phyloP scores from a whole-genome alignment of 352 stramenopile species.

The Phytophthora europaea region DNA sequence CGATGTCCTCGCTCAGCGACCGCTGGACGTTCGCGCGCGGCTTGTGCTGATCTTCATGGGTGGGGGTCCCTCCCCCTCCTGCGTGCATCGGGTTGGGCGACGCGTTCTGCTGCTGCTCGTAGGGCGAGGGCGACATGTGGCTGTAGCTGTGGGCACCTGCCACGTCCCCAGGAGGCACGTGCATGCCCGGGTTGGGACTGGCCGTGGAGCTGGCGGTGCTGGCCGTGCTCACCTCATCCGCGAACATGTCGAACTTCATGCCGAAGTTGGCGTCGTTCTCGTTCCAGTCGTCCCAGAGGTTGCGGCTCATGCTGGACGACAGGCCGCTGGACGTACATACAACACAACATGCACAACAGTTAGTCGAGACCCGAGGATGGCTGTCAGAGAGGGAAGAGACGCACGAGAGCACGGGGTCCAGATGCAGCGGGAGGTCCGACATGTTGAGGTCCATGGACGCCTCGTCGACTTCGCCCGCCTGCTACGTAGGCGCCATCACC shows the following conservation, averaged over 20 bases:
- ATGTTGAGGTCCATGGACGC: slow-evolving; percentile 60
- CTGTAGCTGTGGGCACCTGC: background rate
- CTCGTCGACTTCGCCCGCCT: slow-evolving; percentile 41
- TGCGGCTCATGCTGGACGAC: slow-evolving; percentile 84
- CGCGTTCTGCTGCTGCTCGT: slow-evolving; percentile 36
- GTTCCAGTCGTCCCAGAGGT: slow-evolving; percentile 92
- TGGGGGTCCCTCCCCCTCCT: slow-evolving; percentile 1
- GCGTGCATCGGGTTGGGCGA: slow-evolving; percentile 16
- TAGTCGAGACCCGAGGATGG: background rate
- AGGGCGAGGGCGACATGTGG: slow-evolving; percentile 6
- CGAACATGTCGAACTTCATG: slow-evolving; percentile 82
- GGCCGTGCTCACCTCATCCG: slow-evolving; percentile 47
- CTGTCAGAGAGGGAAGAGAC: slow-evolving; percentile 1
- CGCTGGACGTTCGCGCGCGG: slow-evolving; percentile 56
- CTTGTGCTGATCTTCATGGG: slow-evolving; percentile 28
- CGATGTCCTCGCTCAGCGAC: slow-evolving; percentile 83
- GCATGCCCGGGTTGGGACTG: slow-evolving; percentile 31
- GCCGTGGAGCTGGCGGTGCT: slow-evolving; percentile 39
- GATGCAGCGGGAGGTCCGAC: slow-evolving; percentile 59
- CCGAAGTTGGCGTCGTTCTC: slow-evolving; percentile 75
- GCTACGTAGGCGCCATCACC: background rate
- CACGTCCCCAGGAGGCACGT: slow-evolving; percentile 15
- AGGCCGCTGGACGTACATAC: slow-evolving; percentile 53
- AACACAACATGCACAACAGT: background rate
- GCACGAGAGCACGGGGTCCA: slow-evolving; percentile 83